These are phyloP conservation scores for Skeletonema potamos DNA, from an alignment of 108 stramenopile species.

Conservation along the genomic window DNA sequence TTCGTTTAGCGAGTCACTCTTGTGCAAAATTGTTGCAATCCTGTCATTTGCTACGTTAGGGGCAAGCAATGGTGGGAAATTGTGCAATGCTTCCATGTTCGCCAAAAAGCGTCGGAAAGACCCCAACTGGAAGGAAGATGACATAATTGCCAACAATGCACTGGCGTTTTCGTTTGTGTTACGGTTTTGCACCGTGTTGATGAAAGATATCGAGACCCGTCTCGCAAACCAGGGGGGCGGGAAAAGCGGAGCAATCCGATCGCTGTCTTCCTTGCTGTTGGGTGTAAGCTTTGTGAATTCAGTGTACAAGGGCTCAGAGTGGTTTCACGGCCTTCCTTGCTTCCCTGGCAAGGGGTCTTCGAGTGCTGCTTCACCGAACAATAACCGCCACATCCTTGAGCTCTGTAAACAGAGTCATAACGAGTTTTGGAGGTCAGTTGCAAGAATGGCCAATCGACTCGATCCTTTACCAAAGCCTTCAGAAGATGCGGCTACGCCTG, in stretches of 20 bases:
- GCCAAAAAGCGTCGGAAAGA: background rate
- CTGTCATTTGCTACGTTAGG: slow-evolving; percentile 52
- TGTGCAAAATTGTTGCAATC: slow-evolving; percentile 71
- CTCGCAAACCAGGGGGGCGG: slow-evolving; percentile 2
- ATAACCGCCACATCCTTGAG: slow-evolving; percentile 1
- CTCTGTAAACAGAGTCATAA: slow-evolving; percentile 19
- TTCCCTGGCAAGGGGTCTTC: background rate
- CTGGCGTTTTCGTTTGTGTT: slow-evolving; percentile 39
- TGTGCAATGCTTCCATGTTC: background rate
- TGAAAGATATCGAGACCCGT: slow-evolving; percentile 1
- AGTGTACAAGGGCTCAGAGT: slow-evolving; percentile 30
- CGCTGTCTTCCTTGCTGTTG: slow-evolving; percentile 29
- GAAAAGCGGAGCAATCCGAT: slow-evolving; percentile 13
- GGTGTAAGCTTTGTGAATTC: slow-evolving; percentile 24
- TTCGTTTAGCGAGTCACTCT: slow-evolving; percentile 63
- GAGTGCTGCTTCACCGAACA: background rate
- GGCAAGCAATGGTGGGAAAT: slow-evolving; percentile 26
- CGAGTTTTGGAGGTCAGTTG: slow-evolving; percentile 32
- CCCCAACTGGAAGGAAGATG: slow-evolving; percentile 5
- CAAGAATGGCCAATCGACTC: slow-evolving; percentile 18
- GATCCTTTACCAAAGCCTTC: slow-evolving; percentile 4
- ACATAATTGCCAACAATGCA: slow-evolving; percentile 32
- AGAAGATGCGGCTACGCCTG: background rate
- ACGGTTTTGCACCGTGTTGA: slow-evolving; percentile 27
- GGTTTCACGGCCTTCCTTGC: slow-evolving; percentile 37